Base-by-base conservation (phyloP, 768 basidiomycete species). In the Lenzites betulinus region DNA sequence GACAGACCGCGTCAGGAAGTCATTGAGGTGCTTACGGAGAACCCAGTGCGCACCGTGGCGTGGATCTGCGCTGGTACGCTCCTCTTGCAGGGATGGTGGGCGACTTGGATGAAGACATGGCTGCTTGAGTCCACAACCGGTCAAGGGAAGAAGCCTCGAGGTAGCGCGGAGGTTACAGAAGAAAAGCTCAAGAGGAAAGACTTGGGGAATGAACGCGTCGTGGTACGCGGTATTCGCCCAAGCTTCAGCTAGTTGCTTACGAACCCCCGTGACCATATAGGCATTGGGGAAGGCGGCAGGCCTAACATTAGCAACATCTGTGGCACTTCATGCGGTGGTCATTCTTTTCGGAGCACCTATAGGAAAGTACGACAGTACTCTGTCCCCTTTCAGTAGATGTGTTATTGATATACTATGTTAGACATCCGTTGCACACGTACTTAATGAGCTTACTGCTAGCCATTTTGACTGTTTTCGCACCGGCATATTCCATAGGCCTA, bases 301-400 rank as follows among this genome's bases (percentile, higher is more conserved):
- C 18, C 76, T 84, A 42, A 90, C 92, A 0, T 49, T 84, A 2
- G 73, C 74, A 11, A 73, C 76, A 1, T 79, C 89, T 2, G 38
- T 83, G 12, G 65, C 75, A 12, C 71, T 84, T n/a, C 79, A 87
- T 62, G 65, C 70, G 46, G 51, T 85, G 1, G 64, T 87, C 0
- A 73, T 93, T 16, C 68, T 91, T 16, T 87, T 96, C 63, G 93
- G 94, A 0, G 92, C 93, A 11, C 89, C 92, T 4, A 64, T 89
- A 16, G 63, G 76, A 30, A 83, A 81, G 88, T 88, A 67, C 63
- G 76, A 39, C 35, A 13, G 35, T 13, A 39, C 15, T 13, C 6
- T 18, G 11, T 16, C 15, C 3, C 15, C 4, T 7, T 39, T 18
- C 11, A 13, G 15, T 3, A 39, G 13, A 39, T 5, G 11, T 39